A percentile compares a stretch with the other conserved stretches of the same genome.
These are phyloP conservation scores for Pythium chondricola DNA, from an alignment of 352 stramenopile genomes.

Conservation along the genomic window DNA sequence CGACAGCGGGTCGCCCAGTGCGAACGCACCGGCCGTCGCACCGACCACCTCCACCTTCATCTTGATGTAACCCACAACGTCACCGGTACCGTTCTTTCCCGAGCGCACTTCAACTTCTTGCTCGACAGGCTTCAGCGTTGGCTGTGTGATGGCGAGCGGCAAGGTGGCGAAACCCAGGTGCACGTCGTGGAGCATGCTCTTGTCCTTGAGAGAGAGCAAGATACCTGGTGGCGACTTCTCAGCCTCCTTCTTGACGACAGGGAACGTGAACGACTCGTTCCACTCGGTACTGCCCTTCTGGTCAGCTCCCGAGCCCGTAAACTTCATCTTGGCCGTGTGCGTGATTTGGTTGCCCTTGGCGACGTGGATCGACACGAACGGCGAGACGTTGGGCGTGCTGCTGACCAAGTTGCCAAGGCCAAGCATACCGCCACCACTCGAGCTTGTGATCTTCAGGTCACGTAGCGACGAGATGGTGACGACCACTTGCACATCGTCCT, in stretches of 20 bases:
- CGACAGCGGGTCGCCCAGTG: background rate
- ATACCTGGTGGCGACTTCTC: slow-evolving; percentile 17
- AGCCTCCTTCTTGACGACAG: slow-evolving; percentile 47
- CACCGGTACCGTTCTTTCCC: slow-evolving; percentile 13
- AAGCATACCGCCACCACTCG: slow-evolving; percentile 58
- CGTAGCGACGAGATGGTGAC: slow-evolving; percentile 55
- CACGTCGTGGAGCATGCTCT: slow-evolving; percentile 47
- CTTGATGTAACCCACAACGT: slow-evolving; percentile 15
- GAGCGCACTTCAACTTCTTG: slow-evolving; percentile 14
- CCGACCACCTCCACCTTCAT: slow-evolving; percentile 18
- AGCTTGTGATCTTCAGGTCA: slow-evolving; percentile 58
- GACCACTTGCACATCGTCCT: slow-evolving; percentile 63
- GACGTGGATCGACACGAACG: slow-evolving; percentile 73
- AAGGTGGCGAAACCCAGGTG: slow-evolving; percentile 24
- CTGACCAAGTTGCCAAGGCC: slow-evolving; percentile 70
- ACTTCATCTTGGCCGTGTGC: slow-evolving; percentile 64
- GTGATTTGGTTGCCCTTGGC: slow-evolving; percentile 64
- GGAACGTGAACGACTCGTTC: slow-evolving; percentile 82
- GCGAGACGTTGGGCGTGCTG: slow-evolving; percentile 70
- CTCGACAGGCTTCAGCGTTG: slow-evolving; percentile 11
- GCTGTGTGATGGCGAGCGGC: slow-evolving; percentile 3
- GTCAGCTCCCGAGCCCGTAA: slow-evolving; percentile 23
- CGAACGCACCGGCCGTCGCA: slow-evolving; percentile 8
- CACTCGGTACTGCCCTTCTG: slow-evolving; percentile 54
- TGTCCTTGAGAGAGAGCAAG: slow-evolving; percentile 42